phyloP scores from a whole-genome alignment of 2,329 filamentous ascomycete species.

The Colletotrichum karsti region DNA sequence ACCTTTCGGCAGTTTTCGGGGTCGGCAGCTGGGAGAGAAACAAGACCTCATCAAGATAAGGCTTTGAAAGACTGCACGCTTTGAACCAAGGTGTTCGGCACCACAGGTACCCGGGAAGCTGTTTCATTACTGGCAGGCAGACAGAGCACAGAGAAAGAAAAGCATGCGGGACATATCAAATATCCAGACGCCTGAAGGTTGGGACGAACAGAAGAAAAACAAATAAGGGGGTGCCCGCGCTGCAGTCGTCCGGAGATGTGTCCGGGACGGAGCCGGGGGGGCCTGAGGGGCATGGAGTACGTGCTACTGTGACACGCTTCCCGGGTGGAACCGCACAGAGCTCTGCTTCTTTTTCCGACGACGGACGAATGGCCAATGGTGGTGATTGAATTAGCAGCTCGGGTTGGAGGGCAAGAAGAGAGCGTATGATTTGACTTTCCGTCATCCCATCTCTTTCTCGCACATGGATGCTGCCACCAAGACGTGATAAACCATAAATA shows the following conservation, averaged over 20 bases:
- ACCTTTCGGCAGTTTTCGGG: conserved; percentile 3
- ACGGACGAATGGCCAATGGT: background rate
- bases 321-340: background rate
- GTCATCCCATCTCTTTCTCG: background rate
- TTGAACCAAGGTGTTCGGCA: no score
- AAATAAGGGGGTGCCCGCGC: background rate
- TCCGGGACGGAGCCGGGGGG: conserved; percentile 16
- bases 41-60: no score
- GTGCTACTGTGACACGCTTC: background rate
- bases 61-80: no score
- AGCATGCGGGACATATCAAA: background rate
- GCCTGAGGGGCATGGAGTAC: background rate
- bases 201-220: conserved; percentile 5
- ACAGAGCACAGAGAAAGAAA: background rate
- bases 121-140: no score
- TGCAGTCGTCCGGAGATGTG: conserved; percentile 16
- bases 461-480: background rate
- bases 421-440: background rate
- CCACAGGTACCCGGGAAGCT: no score
- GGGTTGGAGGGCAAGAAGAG: background rate
- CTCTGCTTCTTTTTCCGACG: conserved; percentile 5
- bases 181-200: background rate
- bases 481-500: background rate
- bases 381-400: background rate
- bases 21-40: background rate